Evolutionary conservation across 1,284 basidiomycete species (phyloP).

Genomic region (Mycosarcoma maydis): DNA sequence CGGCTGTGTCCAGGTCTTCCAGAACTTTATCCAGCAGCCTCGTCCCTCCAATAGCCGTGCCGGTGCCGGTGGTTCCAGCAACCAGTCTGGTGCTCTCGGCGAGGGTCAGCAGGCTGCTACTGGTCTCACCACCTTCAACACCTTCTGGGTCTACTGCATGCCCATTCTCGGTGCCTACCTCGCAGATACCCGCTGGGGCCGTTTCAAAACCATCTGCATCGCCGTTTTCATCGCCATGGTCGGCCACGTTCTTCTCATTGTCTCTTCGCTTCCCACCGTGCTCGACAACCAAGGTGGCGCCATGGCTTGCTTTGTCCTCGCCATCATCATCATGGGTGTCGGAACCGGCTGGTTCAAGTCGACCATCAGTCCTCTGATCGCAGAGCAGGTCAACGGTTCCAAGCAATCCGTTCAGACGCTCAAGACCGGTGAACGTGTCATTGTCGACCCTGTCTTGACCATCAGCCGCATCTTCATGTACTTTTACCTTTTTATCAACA

Average conservation of each 20-base stretch:
- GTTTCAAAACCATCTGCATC: constrained; percentile 70
- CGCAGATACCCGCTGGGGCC: constrained; percentile 68
- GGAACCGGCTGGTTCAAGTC: constrained; percentile 83
- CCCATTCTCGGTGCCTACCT: constrained; percentile 66
- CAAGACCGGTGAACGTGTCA: constrained; percentile 77
- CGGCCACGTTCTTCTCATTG: constrained; percentile 77
- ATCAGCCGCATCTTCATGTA: constrained; percentile 65
- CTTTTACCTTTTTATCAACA: constrained; percentile 67
- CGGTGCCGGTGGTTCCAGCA: constrained; percentile 51
- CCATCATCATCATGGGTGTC: constrained; percentile 65
- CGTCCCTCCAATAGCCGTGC: constrained; percentile 52
- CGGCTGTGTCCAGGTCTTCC: constrained; percentile 60
- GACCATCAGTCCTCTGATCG: constrained; percentile 54
- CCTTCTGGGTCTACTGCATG: constrained; percentile 62
- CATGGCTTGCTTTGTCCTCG: constrained; percentile 73
- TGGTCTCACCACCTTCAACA: constrained; percentile 64
- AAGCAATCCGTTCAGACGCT: constrained; percentile 65
- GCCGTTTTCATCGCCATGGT: constrained; percentile 67
- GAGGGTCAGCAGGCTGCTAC: constrained; percentile 63
- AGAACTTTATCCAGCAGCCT: constrained; percentile 62
- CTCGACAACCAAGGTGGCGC: constrained; percentile 73
- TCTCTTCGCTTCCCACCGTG: constrained; percentile 77
- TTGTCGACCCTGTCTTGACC: constrained; percentile 81
- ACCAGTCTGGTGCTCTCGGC: constrained; percentile 60
- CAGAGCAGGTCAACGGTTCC: constrained; percentile 69